These are phyloP conservation scores for Trametes maxima DNA, from an alignment of 768 basidiomycete genomes.

Conservation along the genomic window DNA sequence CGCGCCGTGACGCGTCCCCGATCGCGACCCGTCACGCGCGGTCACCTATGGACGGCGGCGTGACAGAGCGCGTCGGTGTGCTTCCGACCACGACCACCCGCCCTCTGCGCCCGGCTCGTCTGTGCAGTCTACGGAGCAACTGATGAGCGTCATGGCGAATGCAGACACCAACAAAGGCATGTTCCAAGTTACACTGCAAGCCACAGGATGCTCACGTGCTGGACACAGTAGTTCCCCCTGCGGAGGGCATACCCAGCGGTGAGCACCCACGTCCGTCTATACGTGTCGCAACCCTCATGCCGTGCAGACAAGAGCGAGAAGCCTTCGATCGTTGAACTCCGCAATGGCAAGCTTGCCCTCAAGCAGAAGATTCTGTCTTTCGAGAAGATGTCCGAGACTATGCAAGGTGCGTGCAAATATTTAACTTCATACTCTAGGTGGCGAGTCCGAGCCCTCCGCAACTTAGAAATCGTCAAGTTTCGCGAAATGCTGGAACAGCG, in stretches of 20 bases:
- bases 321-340: conserved; percentile 58
- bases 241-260: conserved; percentile 9
- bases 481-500: conserved; percentile 68
- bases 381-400: conserved; percentile 79
- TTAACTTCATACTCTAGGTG: neutral
- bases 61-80: conserved; percentile 31
- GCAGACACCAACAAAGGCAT: conserved; percentile 40
- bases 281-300: conserved; percentile 8
- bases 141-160: conserved; percentile 41
- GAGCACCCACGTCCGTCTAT: conserved; percentile 2
- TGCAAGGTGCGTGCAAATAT: conserved; percentile 59
- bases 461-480: conserved; percentile 73
- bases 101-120: conserved; percentile 6
- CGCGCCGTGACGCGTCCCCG: conserved; percentile 38
- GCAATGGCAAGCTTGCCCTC: conserved; percentile 75
- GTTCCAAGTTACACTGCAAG: neutral
- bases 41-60: conserved; percentile 36
- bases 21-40: conserved; percentile 28
- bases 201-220: neutral
- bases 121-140: neutral
- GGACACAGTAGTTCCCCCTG: neutral
- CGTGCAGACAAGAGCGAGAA: conserved; percentile 43
- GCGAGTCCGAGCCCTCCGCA: neutral
- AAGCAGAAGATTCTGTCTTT: conserved; percentile 75
- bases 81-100: conserved; percentile 19